phyloP scores from a whole-genome alignment of 73 alveolate genomes.

The Tetrahymena elliotti region DNA sequence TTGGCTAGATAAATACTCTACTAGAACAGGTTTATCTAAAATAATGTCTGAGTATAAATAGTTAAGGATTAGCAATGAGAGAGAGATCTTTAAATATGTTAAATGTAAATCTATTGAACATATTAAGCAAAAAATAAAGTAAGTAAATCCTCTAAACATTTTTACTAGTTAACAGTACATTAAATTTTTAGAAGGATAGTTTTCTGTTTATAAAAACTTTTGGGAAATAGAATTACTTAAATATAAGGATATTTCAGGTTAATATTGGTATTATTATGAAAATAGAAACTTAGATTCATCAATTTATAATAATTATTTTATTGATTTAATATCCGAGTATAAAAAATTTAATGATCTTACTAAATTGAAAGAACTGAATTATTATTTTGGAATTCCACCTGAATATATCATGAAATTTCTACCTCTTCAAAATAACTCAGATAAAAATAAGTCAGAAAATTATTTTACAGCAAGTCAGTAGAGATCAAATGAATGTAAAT shows the following conservation, averaged over 20 bases:
- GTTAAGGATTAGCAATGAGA: neutral
- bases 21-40: neutral
- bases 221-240: neutral
- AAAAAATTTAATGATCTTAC: neutral
- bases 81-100: neutral
- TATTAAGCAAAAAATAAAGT: neutral
- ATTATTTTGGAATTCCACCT: neutral
- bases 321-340: neutral
- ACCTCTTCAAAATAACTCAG: neutral
- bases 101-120: neutral
- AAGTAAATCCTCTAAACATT: neutral
- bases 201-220: neutral
- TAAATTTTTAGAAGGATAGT: neutral
- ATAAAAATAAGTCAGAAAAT: neutral
- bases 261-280: neutral
- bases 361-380: neutral
- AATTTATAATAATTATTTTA: neutral
- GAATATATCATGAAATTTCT: neutral
- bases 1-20: neutral
- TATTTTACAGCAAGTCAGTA: neutral
- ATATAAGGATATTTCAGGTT: neutral
- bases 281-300: neutral
- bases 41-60: neutral
- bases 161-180: neutral
- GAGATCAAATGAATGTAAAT: neutral